Conservation (phyloP, 2,329 filamentous ascomycete genomes). For the Cyphellophora europaea region DNA sequence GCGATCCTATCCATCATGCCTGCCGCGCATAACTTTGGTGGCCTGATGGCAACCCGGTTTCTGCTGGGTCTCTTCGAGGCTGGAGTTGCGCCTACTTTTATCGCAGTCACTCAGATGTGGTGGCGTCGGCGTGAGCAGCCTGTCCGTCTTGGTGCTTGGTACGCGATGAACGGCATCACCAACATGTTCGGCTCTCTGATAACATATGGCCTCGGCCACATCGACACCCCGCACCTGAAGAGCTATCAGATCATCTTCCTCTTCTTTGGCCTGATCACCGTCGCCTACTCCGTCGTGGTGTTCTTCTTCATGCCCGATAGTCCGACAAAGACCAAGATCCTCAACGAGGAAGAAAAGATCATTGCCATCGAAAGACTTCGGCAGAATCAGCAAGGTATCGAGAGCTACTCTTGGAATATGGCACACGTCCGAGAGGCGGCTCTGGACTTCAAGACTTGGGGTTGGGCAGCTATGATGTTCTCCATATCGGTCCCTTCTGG, state of each 20-base stretch:
- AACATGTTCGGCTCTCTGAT: conserved; percentile 46
- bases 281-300: conserved; percentile 42
- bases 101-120: conserved; percentile 48
- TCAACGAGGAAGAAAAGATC: conserved; percentile 43
- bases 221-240: conserved; percentile 32
- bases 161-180: conserved; percentile 47
- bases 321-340: conserved; percentile 50
- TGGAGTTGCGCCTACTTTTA: conserved; percentile 39
- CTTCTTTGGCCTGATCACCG: conserved; percentile 42
- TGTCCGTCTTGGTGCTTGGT: conserved; percentile 42
- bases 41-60: conserved; percentile 43
- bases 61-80: conserved; percentile 51
- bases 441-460: conserved; percentile 51
- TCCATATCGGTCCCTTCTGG: conserved; percentile 34
- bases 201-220: conserved; percentile 44
- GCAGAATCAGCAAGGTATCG: conserved; percentile 38
- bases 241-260: conserved; percentile 44
- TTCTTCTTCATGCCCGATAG: conserved; percentile 54
- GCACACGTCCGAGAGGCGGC: conserved; percentile 45
- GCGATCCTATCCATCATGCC: conserved; percentile 44
- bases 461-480: conserved; percentile 46
- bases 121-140: conserved; percentile 45
- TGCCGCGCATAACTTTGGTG: conserved; percentile 40
- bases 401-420: conserved; percentile 40
- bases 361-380: conserved; percentile 48